Conservation (phyloP, 2,329 filamentous ascomycete genomes). For the Bretziella fagacearum region DNA sequence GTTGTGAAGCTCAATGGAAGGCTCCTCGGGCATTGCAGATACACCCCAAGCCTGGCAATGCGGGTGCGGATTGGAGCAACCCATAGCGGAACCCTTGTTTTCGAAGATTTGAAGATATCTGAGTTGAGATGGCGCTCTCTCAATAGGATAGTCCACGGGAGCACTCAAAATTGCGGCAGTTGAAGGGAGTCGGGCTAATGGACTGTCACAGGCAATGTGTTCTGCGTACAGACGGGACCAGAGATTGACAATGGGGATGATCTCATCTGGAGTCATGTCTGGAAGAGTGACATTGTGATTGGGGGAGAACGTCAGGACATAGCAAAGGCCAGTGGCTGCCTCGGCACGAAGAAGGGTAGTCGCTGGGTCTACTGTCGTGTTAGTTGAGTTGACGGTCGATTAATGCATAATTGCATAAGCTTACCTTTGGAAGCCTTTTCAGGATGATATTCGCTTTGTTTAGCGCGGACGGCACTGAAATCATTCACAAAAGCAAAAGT, state of each 20-base stretch:
- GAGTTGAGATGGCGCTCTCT: slow-evolving; percentile 16
- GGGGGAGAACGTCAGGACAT: slow-evolving; percentile 86
- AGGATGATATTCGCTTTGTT: slow-evolving; percentile 59
- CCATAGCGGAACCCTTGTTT: slow-evolving; percentile 96
- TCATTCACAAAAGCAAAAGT: slow-evolving; percentile 96
- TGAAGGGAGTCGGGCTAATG: slow-evolving; percentile 32
- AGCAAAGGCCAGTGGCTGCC: slow-evolving; percentile 85
- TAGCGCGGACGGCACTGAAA: slow-evolving; percentile 90
- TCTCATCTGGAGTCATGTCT: slow-evolving; percentile 63
- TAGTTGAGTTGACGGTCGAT: background rate
- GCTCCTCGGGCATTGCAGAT: slow-evolving; percentile 79
- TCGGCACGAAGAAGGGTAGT: slow-evolving; percentile 65
- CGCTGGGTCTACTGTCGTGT: slow-evolving; percentile 42
- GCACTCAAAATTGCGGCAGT: slow-evolving; percentile 25
- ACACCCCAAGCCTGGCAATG: slow-evolving; percentile 96
- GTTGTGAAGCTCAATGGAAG: slow-evolving; percentile 58
- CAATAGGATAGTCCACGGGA: slow-evolving; percentile 25
- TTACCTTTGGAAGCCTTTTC: too few relatives aligned
- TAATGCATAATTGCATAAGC: too few relatives aligned
- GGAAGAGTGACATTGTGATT: slow-evolving; percentile 84
- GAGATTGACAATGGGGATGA: slow-evolving; percentile 66
- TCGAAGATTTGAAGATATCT: slow-evolving; percentile 99
- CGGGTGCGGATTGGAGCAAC: slow-evolving; percentile 94
- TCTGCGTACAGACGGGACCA: slow-evolving; percentile 84
- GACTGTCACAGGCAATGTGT: slow-evolving; percentile 57